Evolutionary conservation across 345 rosid genomes (phyloP).

Genomic region (Brassica cretica): DNA sequence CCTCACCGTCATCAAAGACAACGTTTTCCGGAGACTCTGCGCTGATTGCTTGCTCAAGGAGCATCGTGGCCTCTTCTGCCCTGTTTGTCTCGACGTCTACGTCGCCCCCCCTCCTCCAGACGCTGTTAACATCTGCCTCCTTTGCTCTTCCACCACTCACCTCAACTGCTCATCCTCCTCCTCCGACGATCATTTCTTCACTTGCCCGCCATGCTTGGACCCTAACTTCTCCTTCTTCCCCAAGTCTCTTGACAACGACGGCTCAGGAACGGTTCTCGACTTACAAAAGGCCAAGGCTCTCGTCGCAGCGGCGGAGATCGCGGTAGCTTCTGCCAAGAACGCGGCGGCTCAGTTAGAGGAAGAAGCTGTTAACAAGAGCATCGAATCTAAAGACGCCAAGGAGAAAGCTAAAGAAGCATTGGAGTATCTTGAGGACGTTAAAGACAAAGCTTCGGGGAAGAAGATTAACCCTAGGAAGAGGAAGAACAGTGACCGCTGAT

Average conservation of each 20-base stretch:
- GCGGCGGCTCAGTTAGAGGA: constrained; percentile 37
- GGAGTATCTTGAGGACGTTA: constrained; percentile 42
- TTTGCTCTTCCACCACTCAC: constrained; percentile 53
- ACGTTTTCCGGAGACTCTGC: constrained; percentile 46
- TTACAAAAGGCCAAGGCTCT: constrained; percentile 44
- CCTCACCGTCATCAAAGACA: constrained; percentile 43
- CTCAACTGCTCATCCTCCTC: constrained; percentile 33
- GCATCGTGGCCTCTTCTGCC: constrained; percentile 50
- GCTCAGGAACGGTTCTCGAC: constrained; percentile 10
- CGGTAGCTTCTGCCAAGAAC: constrained; percentile 39
- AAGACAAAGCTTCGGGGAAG: neutral
- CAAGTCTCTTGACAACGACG: neutral
- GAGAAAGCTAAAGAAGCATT: constrained; percentile 51
- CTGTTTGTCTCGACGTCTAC: constrained; percentile 48
- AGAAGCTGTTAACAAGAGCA: constrained; percentile 45
- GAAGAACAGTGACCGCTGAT: constrained; percentile 26
- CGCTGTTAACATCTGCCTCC: constrained; percentile 42
- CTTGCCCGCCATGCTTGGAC: constrained; percentile 49
- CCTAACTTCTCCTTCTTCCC: constrained; percentile 52
- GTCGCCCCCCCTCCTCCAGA: constrained; percentile 20
- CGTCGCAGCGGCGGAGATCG: constrained; percentile 50
- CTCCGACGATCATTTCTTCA: constrained; percentile 32
- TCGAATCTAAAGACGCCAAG: constrained; percentile 45
- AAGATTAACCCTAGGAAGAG: constrained; percentile 25
- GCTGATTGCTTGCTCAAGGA: constrained; percentile 54